A percentile compares a stretch with the other conserved stretches of the same genome.
Conservation (phyloP, 768 basidiomycete species). For the Coprinopsis strossmayeri region DNA sequence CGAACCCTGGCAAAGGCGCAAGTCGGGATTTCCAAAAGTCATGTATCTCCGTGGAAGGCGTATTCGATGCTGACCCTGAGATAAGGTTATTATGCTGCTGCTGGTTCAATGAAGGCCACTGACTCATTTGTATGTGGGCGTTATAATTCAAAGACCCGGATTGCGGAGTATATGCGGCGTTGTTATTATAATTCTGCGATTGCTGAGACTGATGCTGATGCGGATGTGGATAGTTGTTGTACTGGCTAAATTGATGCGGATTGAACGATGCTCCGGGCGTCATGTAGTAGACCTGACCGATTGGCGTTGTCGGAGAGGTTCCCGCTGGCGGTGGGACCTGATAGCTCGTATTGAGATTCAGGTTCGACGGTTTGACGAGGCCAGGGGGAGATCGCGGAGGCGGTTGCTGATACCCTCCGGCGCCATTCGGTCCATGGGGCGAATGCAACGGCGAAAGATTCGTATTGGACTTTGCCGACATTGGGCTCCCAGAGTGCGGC, state of each 20-base stretch:
- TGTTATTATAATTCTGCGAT: neutral
- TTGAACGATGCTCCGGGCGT: neutral
- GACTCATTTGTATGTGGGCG: neutral
- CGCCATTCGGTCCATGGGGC: neutral
- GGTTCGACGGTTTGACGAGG: neutral
- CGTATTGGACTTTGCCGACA: neutral
- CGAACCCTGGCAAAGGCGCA: slow-evolving; percentile 9
- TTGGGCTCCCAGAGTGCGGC: neutral
- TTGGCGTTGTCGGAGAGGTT: neutral
- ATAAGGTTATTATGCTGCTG: too few relatives aligned
- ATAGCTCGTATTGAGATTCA: neutral
- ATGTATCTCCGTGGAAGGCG: slow-evolving; percentile 1
- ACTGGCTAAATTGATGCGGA: neutral
- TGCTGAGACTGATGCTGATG: neutral
- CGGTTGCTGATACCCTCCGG: neutral
- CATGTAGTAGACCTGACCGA: neutral
- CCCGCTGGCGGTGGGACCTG: neutral
- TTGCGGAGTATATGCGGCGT: too few relatives aligned
- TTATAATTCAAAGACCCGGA: too few relatives aligned
- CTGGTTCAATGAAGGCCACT: neutral
- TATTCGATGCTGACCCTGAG: neutral
- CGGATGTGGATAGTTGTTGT: neutral
- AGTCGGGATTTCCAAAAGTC: slow-evolving; percentile 7
- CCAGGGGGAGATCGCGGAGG: neutral
- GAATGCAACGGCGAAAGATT: slow-evolving; percentile 5